These are phyloP conservation scores for Fusarium sp. DNA, from an alignment of 2,329 filamentous ascomycete genomes.

Conservation along the genomic window DNA sequence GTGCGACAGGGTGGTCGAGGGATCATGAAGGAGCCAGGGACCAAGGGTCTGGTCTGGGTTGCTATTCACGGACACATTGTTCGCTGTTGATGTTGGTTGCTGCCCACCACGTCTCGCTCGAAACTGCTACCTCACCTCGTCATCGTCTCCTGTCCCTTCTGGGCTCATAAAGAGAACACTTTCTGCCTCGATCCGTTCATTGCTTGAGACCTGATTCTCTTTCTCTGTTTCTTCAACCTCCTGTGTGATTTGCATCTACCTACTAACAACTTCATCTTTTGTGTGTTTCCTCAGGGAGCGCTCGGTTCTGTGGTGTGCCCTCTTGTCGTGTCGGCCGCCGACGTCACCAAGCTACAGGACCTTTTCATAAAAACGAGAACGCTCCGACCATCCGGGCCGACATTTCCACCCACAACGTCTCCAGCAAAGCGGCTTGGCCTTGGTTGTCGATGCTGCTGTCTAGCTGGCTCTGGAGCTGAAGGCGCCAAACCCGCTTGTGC, in stretches of 20 bases:
- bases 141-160: constrained; percentile 21
- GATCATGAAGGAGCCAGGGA: constrained; percentile 26
- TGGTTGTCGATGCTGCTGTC: constrained; percentile 36
- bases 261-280: constrained; percentile 5
- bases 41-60: constrained; percentile 17
- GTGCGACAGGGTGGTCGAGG: constrained; percentile 27
- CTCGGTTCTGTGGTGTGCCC: constrained; percentile 35
- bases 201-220: constrained; percentile 4
- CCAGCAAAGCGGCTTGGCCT: constrained; percentile 41
- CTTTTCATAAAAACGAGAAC: constrained; percentile 35
- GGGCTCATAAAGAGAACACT: constrained; percentile 33
- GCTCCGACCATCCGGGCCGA: constrained; percentile 46
- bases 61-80: constrained; percentile 23
- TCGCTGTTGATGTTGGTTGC: constrained; percentile 9
- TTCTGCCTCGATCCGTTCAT: constrained; percentile 4
- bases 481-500: constrained; percentile 48
- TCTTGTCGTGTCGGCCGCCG: constrained; percentile 38
- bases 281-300: constrained; percentile 27
- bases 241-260: background rate
- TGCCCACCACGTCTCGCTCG: constrained; percentile 18
- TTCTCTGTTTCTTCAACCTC: constrained; percentile 9
- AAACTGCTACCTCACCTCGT: constrained; percentile 13
- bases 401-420: constrained; percentile 44
- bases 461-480: constrained; percentile 44
- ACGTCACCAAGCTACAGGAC: constrained; percentile 42